Base-by-base conservation (phyloP, 2,329 filamentous ascomycete genomes). In the Orbilia quercus region DNA sequence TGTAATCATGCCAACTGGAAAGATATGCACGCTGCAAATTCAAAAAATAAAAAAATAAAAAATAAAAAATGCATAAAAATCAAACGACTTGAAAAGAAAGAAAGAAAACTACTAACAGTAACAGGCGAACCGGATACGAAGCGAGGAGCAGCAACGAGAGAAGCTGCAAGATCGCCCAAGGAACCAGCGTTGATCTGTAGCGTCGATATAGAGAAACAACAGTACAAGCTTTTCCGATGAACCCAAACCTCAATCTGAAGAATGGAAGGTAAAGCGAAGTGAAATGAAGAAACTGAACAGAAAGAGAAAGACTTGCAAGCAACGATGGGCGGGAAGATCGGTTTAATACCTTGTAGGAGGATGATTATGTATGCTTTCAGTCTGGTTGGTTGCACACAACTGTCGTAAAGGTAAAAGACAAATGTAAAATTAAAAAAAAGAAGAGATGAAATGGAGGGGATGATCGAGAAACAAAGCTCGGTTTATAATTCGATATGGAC, bases 271-370 rank as follows among this genome's bases (percentile, higher is more conserved):
- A 23, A 42, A 50, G 22, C n/a, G 9, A 59, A n/a, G n/a, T n/a
- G n/a, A 55, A 48, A 5, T 28, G 40, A n/a, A 59, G 38, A 34
- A 48, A 64, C n/a, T n/a, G n/a, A n/a, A n/a, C n/a, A n/a, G n/a
- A 45, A 71, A 50, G 50, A 55, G 58, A 51, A 55, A 62, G 55
- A 72, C 59, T 64, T 54, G 67, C 67, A 45, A 64, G 67, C 28
- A 64, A 48, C 42, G 55, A 69, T 69, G 51, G 54, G 59, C 59
- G 54, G 53, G 67, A 51, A 60, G 59, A 72, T 72, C 67, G 55
- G 45, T 72, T 65, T 72, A 71, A 72, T 72, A 72, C 67, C 67
- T 65, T 72, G 67, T 63, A 50, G 66, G 42, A 55, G 53, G 53
- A n/a, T n/a, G n/a, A 25, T 51, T 45, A n/a, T 31, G 55, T 63